Evolutionary conservation across 805 yeast genomes (phyloP).

Genomic region (Candida ulmi): DNA sequence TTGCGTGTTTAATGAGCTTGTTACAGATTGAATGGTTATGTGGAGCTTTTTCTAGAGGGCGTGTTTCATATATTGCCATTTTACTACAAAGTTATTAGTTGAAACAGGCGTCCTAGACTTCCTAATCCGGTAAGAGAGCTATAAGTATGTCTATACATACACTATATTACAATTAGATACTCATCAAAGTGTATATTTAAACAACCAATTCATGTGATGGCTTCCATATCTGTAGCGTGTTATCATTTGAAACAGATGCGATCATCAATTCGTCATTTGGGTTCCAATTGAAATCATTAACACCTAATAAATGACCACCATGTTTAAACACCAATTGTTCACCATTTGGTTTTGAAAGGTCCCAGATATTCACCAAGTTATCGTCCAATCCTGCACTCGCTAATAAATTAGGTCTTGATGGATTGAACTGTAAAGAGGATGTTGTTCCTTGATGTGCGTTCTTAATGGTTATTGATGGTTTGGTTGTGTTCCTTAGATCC

Average conservation of each 20-base stretch:
- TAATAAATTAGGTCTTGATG: conserved; percentile 42
- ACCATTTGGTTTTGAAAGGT: conserved; percentile 30
- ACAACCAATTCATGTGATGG: conserved; percentile 35
- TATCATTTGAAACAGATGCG: conserved; percentile 79
- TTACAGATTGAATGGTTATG: too few relatives aligned
- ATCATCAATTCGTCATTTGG: conserved; percentile 63
- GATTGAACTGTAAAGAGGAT: conserved; percentile 72
- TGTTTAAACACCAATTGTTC: conserved; percentile 53
- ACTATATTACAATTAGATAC: too few relatives aligned
- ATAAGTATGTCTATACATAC: too few relatives aligned
- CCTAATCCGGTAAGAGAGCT: not conserved
- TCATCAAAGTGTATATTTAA: not conserved
- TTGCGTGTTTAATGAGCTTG: too few relatives aligned
- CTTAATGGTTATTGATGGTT: conserved; percentile 24
- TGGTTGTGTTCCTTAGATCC: conserved; percentile 52
- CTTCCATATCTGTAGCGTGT: conserved; percentile 82
- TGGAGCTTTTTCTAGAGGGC: too few relatives aligned
- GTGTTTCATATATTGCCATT: too few relatives aligned
- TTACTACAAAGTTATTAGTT: too few relatives aligned
- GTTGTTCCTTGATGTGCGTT: conserved; percentile 48
- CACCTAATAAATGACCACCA: conserved; percentile 84
- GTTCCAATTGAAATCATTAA: conserved; percentile 82
- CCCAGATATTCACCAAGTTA: conserved; percentile 58
- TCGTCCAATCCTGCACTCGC: conserved; percentile 67
- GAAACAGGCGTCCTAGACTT: too few relatives aligned